These are phyloP conservation scores for Globisporangium perplexum DNA, from an alignment of 352 stramenopile species.

Conservation along the genomic window DNA sequence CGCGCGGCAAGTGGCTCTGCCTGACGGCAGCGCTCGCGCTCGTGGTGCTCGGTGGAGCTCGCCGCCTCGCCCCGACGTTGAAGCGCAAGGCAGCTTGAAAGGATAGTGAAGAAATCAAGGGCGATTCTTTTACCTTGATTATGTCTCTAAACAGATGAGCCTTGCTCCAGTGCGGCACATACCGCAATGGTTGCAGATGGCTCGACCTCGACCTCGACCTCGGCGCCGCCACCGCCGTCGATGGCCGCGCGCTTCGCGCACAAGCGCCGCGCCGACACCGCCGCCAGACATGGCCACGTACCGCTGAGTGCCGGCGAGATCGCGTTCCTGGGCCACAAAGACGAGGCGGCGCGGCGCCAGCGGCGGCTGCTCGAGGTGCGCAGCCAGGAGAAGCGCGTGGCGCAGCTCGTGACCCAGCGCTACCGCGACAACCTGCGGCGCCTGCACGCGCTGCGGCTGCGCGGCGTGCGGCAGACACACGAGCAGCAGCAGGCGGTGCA, in stretches of 20 bases:
- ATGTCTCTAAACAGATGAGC: too few relatives aligned
- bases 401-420: conserved; percentile 62
- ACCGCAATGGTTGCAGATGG: not conserved
- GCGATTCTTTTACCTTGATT: too few relatives aligned
- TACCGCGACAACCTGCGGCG: conserved; percentile 61
- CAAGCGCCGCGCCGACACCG: conserved; percentile 4
- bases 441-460: conserved; percentile 35
- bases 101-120: not conserved
- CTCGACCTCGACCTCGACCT: not conserved
- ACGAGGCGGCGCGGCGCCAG: conserved; percentile 45
- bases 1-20: conserved; percentile 3
- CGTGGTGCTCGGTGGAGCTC: not conserved
- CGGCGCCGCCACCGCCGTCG: not conserved
- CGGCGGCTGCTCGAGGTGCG: conserved; percentile 52
- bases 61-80: not conserved
- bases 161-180: too few relatives aligned
- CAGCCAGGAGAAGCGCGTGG: conserved; percentile 46
- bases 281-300: conserved; percentile 29
- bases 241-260: conserved; percentile 17
- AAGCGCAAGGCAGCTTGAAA: not conserved
- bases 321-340: conserved; percentile 44
- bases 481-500: conserved; percentile 27
- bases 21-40: not conserved
- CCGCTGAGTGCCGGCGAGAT: conserved; percentile 61
- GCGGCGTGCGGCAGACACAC: conserved; percentile 19